Evolutionary conservation across 768 basidiomycete species (phyloP), one percentile per base, ranked within the genome.

Genomic region (Boletus pseudo-olivaceus): DNA sequence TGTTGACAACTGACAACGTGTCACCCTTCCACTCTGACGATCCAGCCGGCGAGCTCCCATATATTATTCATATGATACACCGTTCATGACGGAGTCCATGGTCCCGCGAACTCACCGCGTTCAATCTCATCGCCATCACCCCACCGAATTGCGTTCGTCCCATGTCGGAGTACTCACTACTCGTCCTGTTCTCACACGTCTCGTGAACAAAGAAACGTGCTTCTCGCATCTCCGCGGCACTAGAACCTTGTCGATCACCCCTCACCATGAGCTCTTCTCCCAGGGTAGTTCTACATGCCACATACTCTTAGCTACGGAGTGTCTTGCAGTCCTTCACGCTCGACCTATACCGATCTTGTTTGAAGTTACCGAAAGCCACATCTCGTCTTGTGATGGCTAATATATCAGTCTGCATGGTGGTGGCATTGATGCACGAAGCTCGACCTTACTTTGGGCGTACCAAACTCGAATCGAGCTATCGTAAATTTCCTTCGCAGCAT

Each of bases 61-160:
- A n/a, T n/a, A 27, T 27, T 19, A 11, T 30, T 4, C 27, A 35
- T 35, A 14, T 35, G 11, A 41, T 41, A 15, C 19, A 14, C 10
- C 32, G 37, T 41, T 29, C 37, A 17, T 10, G 14, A 10, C 8
- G 8, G 43, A 29, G 7, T 19, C 19, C 48, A 14, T 26, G 14
- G 34, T 54, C 34, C 56, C 47, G 55, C 42, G 55, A 56, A 57
- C 33, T 35, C 33, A 15, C 54, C 55, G 55, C 55, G 55, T 49
- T 29, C 23, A 23, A 4, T 38, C 47, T n/a, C 34, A 11, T 34
- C 46, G n/a, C n/a, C 20, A n/a, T 17, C 12, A 8, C 19, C 12
- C 12, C 43, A 17, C 32, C 19, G 33, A 26, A 30, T 33, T 30
- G n/a, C 27, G 17, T 40, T 45, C 19, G 53, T 49, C 47, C 19